Evolutionary conservation across 2,329 filamentous ascomycete genomes (phyloP), one percentile per base, ranked within the genome.

Genomic region (Sporothrix brasiliensis): DNA sequence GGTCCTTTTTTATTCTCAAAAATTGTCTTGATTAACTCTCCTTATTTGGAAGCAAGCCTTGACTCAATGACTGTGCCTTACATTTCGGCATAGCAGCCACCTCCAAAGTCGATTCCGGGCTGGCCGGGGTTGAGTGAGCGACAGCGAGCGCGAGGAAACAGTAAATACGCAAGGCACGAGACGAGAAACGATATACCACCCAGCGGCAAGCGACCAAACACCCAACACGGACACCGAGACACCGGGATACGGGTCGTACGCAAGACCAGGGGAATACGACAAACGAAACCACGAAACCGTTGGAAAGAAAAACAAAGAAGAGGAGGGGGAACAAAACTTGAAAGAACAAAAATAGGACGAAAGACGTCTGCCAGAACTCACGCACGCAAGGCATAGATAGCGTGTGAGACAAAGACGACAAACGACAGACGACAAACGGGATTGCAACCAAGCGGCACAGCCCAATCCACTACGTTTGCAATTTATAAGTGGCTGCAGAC

Each of bases 341-440:
- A 41, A 49, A 24, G 10, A 19, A 47, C 21, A 47, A 49, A 21
- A 68, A 60, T 24, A 49, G 53, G 30, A 39, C 41, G 21, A 24
- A 68, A 44, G 53, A 27, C 16, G n/a, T 9, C 11, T 44, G 41
- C n/a, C 41, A 44, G 14, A 44, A 44, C 11, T 3, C 39, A 47
- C 4, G 30, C 34, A 44, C 50, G 65, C 67, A 68, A 60, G 67
- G 53, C 24, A 60, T 49, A 68, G 41, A 60, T 49, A 68, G 41
- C 66, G 66, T 49, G 66, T 53, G 41, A 60, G 19, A 54, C 65
- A 67, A 67, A 67, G 52, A 58, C 52, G 66, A 7, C 66, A 68
- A 58, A 56, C 52, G 66, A 24, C 24, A 67, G 52, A 58, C 66
- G 66, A 7, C 66, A 68, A 68, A 56, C 52, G 66, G 52, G 6